phyloP scores from a whole-genome alignment of 129 eudicot genomes.

The Flaveria ramosissima region DNA sequence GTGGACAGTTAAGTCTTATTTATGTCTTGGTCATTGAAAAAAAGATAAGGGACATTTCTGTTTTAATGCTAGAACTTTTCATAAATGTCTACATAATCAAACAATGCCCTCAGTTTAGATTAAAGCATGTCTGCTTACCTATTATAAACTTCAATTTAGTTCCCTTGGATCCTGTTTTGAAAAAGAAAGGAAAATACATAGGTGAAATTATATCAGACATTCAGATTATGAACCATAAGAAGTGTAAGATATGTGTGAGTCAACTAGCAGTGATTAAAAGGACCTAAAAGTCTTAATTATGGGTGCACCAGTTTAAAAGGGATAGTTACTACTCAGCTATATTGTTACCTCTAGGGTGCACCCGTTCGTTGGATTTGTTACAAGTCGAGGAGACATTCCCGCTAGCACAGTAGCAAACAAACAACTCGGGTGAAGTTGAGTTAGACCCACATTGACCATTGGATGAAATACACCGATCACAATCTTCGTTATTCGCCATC shows the following conservation, averaged over 20 bases:
- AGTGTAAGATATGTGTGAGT: too few relatives aligned
- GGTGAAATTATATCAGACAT: too few relatives aligned
- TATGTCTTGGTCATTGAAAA: not conserved
- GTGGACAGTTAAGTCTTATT: not conserved
- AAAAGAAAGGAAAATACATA: too few relatives aligned
- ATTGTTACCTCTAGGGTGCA: too few relatives aligned
- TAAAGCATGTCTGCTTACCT: too few relatives aligned
- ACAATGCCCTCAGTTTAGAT: not conserved
- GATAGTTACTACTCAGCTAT: too few relatives aligned
- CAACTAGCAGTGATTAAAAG: too few relatives aligned
- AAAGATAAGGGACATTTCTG: not conserved
- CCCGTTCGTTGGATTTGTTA: not conserved
- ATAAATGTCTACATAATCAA: not conserved
- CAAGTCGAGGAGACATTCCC: conserved; percentile 25
- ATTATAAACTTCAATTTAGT: too few relatives aligned
- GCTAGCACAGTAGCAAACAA: conserved; percentile 46
- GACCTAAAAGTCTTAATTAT: too few relatives aligned
- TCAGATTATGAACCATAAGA: too few relatives aligned
- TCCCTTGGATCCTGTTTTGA: too few relatives aligned
- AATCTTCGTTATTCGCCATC: conserved; percentile 34
- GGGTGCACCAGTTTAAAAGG: too few relatives aligned
- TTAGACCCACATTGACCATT: conserved; percentile 53
- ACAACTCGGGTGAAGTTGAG: conserved; percentile 10
- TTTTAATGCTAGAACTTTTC: not conserved
- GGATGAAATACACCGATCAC: conserved; percentile 38